These are phyloP conservation scores for Musa troglodytarum DNA, from an alignment of 176 grass and related monocot species.

Conservation along the genomic window DNA sequence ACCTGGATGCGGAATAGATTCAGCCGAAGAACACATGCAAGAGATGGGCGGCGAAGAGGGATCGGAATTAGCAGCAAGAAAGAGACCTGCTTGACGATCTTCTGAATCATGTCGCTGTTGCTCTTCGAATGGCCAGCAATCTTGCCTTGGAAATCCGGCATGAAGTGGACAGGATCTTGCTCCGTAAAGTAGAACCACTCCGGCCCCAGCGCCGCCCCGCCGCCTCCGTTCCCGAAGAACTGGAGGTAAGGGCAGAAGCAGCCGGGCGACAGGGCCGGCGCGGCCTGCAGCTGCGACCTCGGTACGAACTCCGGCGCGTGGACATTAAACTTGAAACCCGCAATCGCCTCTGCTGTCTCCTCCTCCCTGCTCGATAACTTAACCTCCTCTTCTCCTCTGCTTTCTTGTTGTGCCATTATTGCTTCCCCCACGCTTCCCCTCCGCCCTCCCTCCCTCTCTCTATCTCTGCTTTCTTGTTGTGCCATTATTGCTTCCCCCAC, in stretches of 20 bases:
- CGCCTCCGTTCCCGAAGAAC: constrained; percentile 15
- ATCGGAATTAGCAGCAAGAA: neutral
- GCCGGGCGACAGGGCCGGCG: constrained; percentile 13
- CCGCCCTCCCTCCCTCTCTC: neutral
- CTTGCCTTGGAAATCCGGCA: constrained; percentile 57
- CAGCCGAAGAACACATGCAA: neutral
- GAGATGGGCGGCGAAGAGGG: neutral
- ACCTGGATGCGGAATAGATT: constrained; percentile 24
- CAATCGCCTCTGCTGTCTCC: constrained; percentile 3
- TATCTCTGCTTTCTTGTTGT: neutral
- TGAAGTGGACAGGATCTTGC: constrained; percentile 49
- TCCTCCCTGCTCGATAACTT: neutral
- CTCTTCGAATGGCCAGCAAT: constrained; percentile 12
- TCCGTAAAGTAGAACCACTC: constrained; percentile 65
- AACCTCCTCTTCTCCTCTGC: neutral
- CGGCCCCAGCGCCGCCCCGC: neutral
- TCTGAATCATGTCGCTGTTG: constrained; percentile 37
- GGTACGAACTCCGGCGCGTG: constrained; percentile 74
- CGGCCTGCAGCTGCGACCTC: constrained; percentile 22
- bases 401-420: neutral
- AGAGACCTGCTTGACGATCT: constrained; percentile 65
- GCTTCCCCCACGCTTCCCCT: no score
- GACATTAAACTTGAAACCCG: constrained; percentile 46
- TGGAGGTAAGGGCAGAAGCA: constrained; percentile 67
- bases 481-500: neutral